These are phyloP conservation scores for Dryas drummondii DNA, from an alignment of 306 rosid genomes.

Conservation along the genomic window DNA sequence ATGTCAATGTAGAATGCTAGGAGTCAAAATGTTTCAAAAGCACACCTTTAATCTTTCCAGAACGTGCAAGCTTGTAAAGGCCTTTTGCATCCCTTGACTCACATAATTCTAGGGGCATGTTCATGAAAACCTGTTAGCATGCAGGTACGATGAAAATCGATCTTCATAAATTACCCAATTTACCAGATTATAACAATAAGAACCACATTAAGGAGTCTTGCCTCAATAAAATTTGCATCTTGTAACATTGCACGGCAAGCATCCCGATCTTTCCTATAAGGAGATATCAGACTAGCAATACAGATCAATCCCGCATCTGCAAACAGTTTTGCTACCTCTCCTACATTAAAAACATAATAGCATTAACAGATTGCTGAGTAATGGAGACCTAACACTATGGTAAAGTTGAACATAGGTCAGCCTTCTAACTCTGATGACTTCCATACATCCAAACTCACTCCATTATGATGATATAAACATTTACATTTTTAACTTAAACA, in stretches of 20 bases:
- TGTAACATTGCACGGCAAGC: conserved; percentile 71
- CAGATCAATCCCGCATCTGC: conserved; percentile 78
- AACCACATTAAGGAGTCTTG: conserved; percentile 28
- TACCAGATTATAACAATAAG: conserved; percentile 12
- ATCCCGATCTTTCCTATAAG: conserved; percentile 68
- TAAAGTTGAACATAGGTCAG: not conserved
- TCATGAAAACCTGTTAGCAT: conserved; percentile 71
- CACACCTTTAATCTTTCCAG: conserved; percentile 78
- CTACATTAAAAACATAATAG: conserved; percentile 36
- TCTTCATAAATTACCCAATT: conserved; percentile 19
- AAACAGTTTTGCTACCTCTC: conserved; percentile 81
- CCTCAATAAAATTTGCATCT: conserved; percentile 69
- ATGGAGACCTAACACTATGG: not conserved
- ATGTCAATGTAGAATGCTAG: not conserved
- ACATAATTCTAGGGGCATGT: conserved; percentile 73
- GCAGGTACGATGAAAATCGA: conserved; percentile 6
- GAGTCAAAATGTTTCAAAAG: conserved; percentile 23
- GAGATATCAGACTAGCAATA: conserved; percentile 82
- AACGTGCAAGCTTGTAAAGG: conserved; percentile 91
- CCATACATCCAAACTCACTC: not conserved
- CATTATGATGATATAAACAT: not conserved
- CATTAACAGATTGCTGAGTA: not conserved
- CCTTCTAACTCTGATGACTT: not conserved
- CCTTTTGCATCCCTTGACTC: conserved; percentile 85
- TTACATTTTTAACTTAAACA: not conserved